Evolutionary conservation across 139 green algal genomes (phyloP), one percentile per base, ranked within the genome.

Genomic region (Coccomyxa sp.): DNA sequence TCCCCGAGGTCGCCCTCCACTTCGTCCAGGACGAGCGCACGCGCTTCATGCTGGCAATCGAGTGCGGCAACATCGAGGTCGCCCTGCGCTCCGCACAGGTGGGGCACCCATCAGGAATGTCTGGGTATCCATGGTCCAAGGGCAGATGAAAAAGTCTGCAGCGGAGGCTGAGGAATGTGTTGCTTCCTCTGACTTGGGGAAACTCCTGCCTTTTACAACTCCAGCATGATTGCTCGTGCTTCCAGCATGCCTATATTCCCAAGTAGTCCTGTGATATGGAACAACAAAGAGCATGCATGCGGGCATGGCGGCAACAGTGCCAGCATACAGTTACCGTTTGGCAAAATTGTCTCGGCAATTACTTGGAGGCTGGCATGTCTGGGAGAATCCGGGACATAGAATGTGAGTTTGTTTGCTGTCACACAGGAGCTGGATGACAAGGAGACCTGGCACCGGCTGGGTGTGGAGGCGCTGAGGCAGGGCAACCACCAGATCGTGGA

Each of bases 401-500:
- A 25, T 1, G 63, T 71, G 63, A 9, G 7, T 11, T 71, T 71
- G 63, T 15, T 51, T 21, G 63, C 18, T 71, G 63, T 71, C 63
- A 71, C 18, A 71, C 91, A 96, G 86, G 93, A 93, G 82, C 89
- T 99, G 83, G 97, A 99, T 82, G 94, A 98, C 82, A 97, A 96
- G 88, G 96, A 98, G 84, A 97, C 93, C 1, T 99, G 97, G 95
- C 95, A 98, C 88, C 86, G 91, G 38, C 93, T 99, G 80, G 94
- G 94, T 57, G 89, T 95, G 67, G 93, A 97, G 86, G 94, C 94
- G 16, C 88, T 98, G 85, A 85, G 94, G 28, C 93, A 97, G 90
- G 96, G 97, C 85, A 99, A 99, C 92, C 91, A 97, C 87, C 91
- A 98, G 88, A 98, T 99, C 57, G 97, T 98, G 80, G 97, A 99